Base-by-base conservation (phyloP, 164 flowering plant species). In the Stephania japonica region DNA sequence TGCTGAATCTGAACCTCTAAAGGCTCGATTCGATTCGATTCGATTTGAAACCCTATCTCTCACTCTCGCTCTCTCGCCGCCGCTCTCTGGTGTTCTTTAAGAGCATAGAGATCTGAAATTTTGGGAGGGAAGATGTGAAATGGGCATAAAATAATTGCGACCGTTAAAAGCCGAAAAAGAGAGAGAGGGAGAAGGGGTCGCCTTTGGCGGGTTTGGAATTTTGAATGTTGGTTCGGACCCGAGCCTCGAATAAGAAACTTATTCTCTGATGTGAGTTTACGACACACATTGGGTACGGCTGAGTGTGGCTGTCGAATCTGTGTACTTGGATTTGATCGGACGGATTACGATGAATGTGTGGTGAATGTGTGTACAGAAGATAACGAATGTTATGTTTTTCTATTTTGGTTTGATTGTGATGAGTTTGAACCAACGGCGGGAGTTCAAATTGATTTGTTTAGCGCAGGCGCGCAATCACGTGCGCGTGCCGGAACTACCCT, bases 201-300 rank as follows among this genome's bases (percentile, higher is more conserved):
- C 38, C 25, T 68, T 68, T 66, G 70, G 82, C 70, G 79, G 73
- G 74, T 74, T 73, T 19, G 74, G 25, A 73, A 79, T 53, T 76
- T 77, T 47, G 53, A 80, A 73, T 59, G 26, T 61, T 25, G 72
- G 69, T 26, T 70, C 63, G 72, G 69, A 16, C 6, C 53, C 73
- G 73, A 75, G 32, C 61, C 72, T 47, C 38, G 4, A 32, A 32
- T 32, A 2, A 32, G 38, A 32, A 32, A 32, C 0, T 32, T 4
- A 32, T 32, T 32, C 38, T 2, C 1, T 32, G 38, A 32, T 3
- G 38, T 32, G 38, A 32, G 38, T 32, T 32, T 32, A 32, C 3
- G 1, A 32, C 1, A 32, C 38, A 32, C 38, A 32, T 32, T 32
- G 38, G 38, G 38, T 32, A 32, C 38, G 38, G 38, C 38, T 0